phyloP scores from a whole-genome alignment of 148 eudicot species.

The Fagopyrum homotropicum region DNA sequence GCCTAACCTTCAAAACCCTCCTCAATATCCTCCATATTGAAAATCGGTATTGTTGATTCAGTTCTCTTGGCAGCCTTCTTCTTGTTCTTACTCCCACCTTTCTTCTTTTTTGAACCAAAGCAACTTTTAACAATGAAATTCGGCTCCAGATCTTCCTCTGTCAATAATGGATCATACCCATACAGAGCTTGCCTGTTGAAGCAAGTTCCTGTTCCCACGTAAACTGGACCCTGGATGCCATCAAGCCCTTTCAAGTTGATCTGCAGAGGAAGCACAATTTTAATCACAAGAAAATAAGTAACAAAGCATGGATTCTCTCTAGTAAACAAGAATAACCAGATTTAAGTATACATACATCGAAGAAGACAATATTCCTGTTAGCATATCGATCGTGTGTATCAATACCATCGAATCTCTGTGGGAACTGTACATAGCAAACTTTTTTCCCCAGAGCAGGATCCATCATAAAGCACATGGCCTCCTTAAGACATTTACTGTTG shows the following conservation, averaged over 20 bases:
- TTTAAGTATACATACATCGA: constrained; percentile 58
- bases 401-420: constrained; percentile 97
- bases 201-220: constrained; percentile 99
- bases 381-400: constrained; percentile 97
- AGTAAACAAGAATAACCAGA: not conserved
- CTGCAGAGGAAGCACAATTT: constrained; percentile 26
- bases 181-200: constrained; percentile 95
- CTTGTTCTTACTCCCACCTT: constrained; percentile 58
- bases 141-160: constrained; percentile 91
- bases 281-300: not conserved
- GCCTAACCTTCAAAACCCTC: constrained; percentile 84
- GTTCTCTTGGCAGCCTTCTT: constrained; percentile 71
- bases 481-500: constrained; percentile 89
- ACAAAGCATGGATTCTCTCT: not conserved
- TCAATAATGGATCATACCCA: constrained; percentile 89
- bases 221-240: constrained; percentile 95
- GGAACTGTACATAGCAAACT: constrained; percentile 94
- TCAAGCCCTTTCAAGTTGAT: constrained; percentile 96
- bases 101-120: constrained; percentile 84
- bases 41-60: constrained; percentile 90
- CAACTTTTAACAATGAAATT: constrained; percentile 73
- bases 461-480: constrained; percentile 99
- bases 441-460: constrained; percentile 85
- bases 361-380: constrained; percentile 92
- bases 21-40: constrained; percentile 86